Base-by-base conservation (phyloP, 1,284 basidiomycete species). In the Cerioporus squamosus region DNA sequence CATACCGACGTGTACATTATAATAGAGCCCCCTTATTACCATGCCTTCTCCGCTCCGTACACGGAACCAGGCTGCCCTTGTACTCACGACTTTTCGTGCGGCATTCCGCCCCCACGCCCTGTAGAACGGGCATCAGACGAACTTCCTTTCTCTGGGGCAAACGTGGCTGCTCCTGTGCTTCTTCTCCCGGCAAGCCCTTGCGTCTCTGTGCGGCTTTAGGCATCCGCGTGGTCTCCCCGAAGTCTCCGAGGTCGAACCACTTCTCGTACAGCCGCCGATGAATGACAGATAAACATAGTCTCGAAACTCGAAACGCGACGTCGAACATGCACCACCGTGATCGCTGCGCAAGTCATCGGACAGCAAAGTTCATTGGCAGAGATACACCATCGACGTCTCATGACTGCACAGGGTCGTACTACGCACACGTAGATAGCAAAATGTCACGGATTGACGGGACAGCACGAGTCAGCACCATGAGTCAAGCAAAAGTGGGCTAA, bases 1-100 rank as follows among this genome's bases (percentile, higher is more conserved):
- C 58, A 36, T 57, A 50, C 53, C 58, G 46, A 51, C 62, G 53
- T 66, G 65, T 68, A 66, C 55, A 54, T 57, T 68, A 64, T 58
- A 60, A 53, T 61, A 63, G 52, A 53, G 49, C 56, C 58, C 54
- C 60, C 55, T 51, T 64, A 61, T 62, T 57, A 44, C 53, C 61
- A 64, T 66, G 62, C 46, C 29, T 51, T 52, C 53, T 36, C 59
- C 57, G 56, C 65, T 63, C 61, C 55, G 46, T 59, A 53, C 55
- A 57, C 55, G 52, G 40, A 53, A 53, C 49, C 55, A 48, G 54
- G 49, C 51, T 45, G 31, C 22, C 31, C 18, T 44, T 33, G 40
- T 22, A 54, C 49, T 51, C 55, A 55, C 55, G 49, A 31, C 26
- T 18, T 26, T 51, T 44, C 51, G 57, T 55, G 57, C 43, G 57